Conservation (phyloP, 2,329 filamentous ascomycete species). For the Aureobasidium sp. region DNA sequence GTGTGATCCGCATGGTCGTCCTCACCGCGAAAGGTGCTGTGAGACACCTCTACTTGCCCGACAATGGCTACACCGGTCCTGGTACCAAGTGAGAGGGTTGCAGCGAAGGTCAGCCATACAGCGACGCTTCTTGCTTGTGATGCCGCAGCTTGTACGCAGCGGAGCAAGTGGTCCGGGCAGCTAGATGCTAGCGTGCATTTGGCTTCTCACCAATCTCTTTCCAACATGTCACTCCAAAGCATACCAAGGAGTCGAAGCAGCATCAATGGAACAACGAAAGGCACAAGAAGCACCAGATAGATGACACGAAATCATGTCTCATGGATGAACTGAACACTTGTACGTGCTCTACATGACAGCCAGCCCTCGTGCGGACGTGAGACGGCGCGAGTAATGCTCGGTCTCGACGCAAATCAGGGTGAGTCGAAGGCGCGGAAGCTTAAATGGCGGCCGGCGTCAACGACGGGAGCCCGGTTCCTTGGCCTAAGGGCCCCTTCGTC, state of each 20-base stretch:
- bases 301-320: conserved; percentile 9
- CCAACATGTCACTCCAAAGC: not conserved
- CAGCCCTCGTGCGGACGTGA: not conserved
- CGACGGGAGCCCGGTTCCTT: not conserved
- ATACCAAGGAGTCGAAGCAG: not conserved
- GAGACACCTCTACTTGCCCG: conserved; percentile 90
- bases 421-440: not conserved
- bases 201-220: conserved; percentile 9
- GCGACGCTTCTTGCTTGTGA: conserved; percentile 2
- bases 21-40: conserved; percentile 82
- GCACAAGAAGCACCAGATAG: not conserved
- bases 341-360: not conserved
- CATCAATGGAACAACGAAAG: not conserved
- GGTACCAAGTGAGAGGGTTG: conserved; percentile 38
- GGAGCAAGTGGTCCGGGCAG: conserved; percentile 10
- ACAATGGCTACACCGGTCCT: conserved; percentile 76
- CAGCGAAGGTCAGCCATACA: not conserved
- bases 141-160: not conserved
- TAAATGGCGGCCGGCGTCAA: not conserved
- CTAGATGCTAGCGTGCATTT: conserved; percentile 10
- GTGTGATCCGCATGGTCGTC: conserved; percentile 96
- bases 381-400: not conserved
- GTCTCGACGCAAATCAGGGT: not conserved
- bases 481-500: not conserved
- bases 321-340: not conserved